Conservation (phyloP, 164 flowering plant species). For the Nymphaea thermarum region DNA sequence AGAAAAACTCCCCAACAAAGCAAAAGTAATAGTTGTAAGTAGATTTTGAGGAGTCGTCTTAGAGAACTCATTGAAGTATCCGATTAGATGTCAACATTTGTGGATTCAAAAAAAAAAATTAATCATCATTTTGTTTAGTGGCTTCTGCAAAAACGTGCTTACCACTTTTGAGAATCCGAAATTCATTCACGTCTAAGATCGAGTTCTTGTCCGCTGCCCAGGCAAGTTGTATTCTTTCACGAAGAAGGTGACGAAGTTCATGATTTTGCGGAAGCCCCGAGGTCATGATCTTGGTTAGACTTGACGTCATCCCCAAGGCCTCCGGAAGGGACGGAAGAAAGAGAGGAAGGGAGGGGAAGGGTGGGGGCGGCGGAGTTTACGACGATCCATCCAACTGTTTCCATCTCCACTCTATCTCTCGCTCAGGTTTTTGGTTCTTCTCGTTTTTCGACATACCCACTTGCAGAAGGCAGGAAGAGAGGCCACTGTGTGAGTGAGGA, state of each 20-base stretch:
- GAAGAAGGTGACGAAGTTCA: background rate
- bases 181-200: no score
- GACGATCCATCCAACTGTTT: background rate
- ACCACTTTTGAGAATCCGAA: no score
- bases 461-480: background rate
- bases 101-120: no score
- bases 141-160: no score
- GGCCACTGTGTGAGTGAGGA: background rate
- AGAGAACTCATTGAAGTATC: no score
- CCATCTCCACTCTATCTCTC: background rate
- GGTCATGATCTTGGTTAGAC: background rate
- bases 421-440: background rate
- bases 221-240: background rate
- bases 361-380: background rate
- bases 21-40: no score
- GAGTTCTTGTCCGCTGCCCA: no score
- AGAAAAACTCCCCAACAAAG: no score
- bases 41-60: no score
- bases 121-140: no score
- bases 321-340: background rate
- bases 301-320: no score
- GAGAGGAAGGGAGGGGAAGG: background rate
- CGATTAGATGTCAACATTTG: no score
- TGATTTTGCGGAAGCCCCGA: background rate
- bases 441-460: background rate